These are phyloP conservation scores for Penicillium manginii DNA, from an alignment of 495 filamentous ascomycete species.

Conservation along the genomic window DNA sequence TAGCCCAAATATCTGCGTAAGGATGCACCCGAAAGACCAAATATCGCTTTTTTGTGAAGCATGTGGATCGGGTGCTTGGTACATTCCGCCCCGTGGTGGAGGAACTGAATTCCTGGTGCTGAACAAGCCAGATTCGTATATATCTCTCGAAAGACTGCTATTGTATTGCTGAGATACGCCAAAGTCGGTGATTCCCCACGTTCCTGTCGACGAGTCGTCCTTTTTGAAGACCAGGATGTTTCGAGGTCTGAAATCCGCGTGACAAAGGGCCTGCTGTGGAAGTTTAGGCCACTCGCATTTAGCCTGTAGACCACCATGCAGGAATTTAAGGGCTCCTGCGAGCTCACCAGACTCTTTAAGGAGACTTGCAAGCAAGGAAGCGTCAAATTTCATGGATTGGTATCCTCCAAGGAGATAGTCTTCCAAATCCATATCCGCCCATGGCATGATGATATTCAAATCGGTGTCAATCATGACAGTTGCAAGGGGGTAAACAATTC, in stretches of 20 bases:
- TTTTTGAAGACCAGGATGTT: conserved; percentile 5
- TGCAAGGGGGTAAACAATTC: conserved; percentile 1
- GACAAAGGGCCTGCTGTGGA: not conserved
- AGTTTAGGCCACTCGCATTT: not conserved
- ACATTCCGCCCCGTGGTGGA: not conserved
- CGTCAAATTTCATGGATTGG: not conserved
- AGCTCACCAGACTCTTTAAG: conserved; percentile 1
- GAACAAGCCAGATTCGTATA: not conserved
- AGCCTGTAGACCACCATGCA: not conserved
- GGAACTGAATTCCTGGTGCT: not conserved
- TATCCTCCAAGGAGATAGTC: not conserved
- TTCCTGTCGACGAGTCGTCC: not conserved
- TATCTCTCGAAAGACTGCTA: not conserved
- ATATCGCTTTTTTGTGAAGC: not conserved
- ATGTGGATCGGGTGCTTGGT: not conserved
- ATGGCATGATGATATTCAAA: conserved; percentile 10
- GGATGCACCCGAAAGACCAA: conserved; percentile 10
- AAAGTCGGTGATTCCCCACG: conserved; percentile 7
- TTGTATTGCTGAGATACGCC: not conserved
- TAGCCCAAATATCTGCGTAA: not conserved
- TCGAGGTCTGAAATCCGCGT: conserved; percentile 3
- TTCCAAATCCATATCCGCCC: conserved; percentile 12
- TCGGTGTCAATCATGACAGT: not conserved
- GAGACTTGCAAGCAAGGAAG: not conserved
- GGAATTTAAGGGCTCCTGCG: conserved; percentile 5